Evolutionary conservation across 495 filamentous ascomycete genomes (phyloP), one percentile per base, ranked within the genome.

Genomic region (Recurvomyces mirabilis): DNA sequence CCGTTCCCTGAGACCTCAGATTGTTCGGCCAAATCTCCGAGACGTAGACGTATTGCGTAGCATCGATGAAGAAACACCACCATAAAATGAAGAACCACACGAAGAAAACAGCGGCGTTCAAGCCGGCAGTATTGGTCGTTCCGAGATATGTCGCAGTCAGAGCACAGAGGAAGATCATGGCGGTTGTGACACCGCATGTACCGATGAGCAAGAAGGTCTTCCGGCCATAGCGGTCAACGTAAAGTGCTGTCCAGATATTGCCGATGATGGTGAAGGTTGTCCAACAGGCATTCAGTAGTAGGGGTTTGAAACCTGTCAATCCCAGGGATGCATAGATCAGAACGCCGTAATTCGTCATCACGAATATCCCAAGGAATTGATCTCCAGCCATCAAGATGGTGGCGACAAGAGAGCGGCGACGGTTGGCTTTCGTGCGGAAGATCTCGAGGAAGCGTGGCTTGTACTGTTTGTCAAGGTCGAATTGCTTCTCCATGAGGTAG

Each of bases 11-110:
- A 0, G 63, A 52, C 5, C 71, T 61, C 31, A 73, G 64, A 40
- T 69, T 63, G 0, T 65, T 73, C 0, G 71, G 71, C 58, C 68
- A 72, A 15, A 75, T 71, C 49, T 73, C 70, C 1, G 67, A 59
- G 13, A 67, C 51, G 38, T 72, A 73, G 14, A 73, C 55, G 34
- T 69, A 75, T 59, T 68, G 69, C 6, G 67, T 67, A 1, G 71
- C 47, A 45, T 72, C 70, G n/a, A 68, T 62, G 54, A 56, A 69
- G 19, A 63, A 65, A 41, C 61, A 68, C 41, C 66, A 68, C 51
- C 65, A 68, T 14, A 68, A 58, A 38, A 71, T 52, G 32, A 65
- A 70, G 22, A 70, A 60, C 34, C 65, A 70, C 6, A 73, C 64
- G 35, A 71, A 71, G 41, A 72, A 65, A 3, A 72, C 59, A 17